Percentiles rank a stretch among this genome's conserved stretches.
Conservation (phyloP, 1,284 basidiomycete species). For the Volvariella surrecta region DNA sequence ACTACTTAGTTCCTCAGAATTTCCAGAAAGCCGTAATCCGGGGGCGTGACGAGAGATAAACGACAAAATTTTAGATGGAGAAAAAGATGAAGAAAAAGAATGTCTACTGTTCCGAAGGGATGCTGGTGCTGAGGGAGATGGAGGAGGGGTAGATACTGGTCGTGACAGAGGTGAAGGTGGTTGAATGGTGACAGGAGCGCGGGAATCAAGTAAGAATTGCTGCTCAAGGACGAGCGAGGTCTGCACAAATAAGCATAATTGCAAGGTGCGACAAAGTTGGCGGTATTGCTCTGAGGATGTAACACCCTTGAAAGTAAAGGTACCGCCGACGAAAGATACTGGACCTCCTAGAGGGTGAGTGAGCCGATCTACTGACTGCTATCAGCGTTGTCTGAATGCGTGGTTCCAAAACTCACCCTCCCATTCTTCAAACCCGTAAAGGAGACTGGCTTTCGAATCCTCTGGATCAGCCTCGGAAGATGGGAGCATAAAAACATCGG, state of each 20-base stretch:
- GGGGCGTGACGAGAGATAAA: conserved; percentile 33
- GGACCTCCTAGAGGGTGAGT: neutral
- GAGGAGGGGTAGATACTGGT: conserved; percentile 20
- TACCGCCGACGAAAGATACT: conserved; percentile 45
- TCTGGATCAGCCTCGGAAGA: conserved; percentile 20
- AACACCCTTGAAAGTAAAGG: conserved; percentile 43
- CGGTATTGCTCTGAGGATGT: conserved; percentile 32
- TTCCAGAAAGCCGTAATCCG: neutral
- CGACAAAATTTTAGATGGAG: conserved; percentile 25
- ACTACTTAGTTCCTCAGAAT: conserved; percentile 6
- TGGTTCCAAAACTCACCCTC: conserved; percentile 26
- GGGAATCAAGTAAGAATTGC: conserved; percentile 42
- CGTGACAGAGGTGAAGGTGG: conserved; percentile 21
- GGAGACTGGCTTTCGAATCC: conserved; percentile 18
- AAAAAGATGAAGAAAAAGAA: conserved; percentile 11
- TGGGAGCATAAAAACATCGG: conserved; percentile 33
- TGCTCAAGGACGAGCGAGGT: conserved; percentile 57
- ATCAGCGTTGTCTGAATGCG: neutral
- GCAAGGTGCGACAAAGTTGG: conserved; percentile 39
- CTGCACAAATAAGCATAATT: conserved; percentile 45
- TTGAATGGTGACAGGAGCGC: conserved; percentile 29
- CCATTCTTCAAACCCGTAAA: conserved; percentile 46
- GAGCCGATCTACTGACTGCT: neutral
- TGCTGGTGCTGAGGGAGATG: conserved; percentile 19
- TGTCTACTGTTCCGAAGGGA: conserved; percentile 8